Percentiles rank a stretch among this genome's conserved stretches.
These are phyloP conservation scores for Rhodamnia rubescens DNA, from an alignment of 345 rosid genomes.

Conservation along the genomic window DNA sequence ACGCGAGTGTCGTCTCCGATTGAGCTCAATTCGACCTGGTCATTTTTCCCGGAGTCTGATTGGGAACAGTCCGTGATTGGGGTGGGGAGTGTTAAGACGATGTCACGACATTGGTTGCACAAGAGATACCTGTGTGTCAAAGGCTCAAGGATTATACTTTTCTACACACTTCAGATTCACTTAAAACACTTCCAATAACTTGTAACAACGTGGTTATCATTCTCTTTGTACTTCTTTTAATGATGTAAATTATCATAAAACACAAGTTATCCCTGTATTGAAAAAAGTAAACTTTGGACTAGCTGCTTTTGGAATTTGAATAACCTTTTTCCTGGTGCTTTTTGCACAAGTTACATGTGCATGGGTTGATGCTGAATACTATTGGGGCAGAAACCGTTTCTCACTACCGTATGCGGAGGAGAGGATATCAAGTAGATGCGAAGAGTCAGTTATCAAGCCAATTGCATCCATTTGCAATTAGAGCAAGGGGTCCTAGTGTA, in stretches of 20 bases:
- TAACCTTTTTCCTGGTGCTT: background rate
- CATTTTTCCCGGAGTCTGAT: background rate
- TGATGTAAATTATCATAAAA: background rate
- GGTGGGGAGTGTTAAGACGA: background rate
- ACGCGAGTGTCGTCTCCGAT: background rate
- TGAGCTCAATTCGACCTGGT: background rate
- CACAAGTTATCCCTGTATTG: background rate
- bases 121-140: background rate
- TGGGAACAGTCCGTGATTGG: background rate
- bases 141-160: background rate
- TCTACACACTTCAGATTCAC: background rate
- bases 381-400: constrained; percentile 33
- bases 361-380: background rate
- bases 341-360: background rate
- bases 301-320: background rate
- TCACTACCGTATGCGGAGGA: constrained; percentile 38
- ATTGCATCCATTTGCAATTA: constrained; percentile 6
- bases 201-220: background rate
- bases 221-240: background rate
- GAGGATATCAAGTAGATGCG: constrained; percentile 23
- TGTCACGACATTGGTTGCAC: background rate
- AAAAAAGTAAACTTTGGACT: background rate
- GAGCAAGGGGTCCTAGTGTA: constrained; percentile 10
- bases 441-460: constrained; percentile 19
- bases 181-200: background rate